Evolutionary conservation across 2,329 filamentous ascomycete species (phyloP).

Genomic region (Magnaporthiopsis rhizophila): DNA sequence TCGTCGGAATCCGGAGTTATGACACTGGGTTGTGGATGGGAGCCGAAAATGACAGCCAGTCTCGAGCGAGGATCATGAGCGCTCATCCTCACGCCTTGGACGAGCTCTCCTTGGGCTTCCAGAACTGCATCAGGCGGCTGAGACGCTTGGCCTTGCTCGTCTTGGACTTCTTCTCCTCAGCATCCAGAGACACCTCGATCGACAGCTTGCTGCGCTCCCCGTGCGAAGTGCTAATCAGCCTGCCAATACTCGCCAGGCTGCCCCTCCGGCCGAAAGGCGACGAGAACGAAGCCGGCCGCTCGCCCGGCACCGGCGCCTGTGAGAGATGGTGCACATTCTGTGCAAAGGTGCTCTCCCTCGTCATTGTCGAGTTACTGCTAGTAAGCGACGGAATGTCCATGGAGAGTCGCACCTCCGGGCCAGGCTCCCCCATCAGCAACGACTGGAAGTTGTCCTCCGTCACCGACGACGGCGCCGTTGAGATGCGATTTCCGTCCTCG

Average conservation of each 20-base stretch:
- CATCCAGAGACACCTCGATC: conserved; percentile 53
- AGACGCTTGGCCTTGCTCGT: conserved; percentile 60
- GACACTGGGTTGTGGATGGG: not conserved
- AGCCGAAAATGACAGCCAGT: not conserved
- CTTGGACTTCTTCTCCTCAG: conserved; percentile 46
- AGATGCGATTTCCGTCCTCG: conserved; percentile 59
- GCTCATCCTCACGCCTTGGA: not conserved
- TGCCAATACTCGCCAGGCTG: conserved; percentile 68
- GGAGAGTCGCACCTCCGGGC: conserved; percentile 63
- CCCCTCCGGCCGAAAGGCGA: conserved; percentile 60
- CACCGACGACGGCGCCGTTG: conserved; percentile 67
- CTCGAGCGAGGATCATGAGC: not conserved
- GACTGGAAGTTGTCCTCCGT: conserved; percentile 67
- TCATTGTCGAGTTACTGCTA: conserved; percentile 71
- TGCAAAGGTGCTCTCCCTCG: conserved; percentile 52
- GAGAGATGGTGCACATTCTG: conserved; percentile 37
- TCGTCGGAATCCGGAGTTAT: not conserved
- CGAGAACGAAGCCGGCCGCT: conserved; percentile 54
- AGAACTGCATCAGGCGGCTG: conserved; percentile 72
- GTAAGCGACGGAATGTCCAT: conserved; percentile 64
- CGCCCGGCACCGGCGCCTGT: conserved; percentile 40
- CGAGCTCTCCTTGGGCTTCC: conserved; percentile 50
- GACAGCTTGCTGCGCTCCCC: conserved; percentile 69
- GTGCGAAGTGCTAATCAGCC: conserved; percentile 67
- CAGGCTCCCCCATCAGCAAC: conserved; percentile 64